phyloP scores from a whole-genome alignment of 169 alveolate genomes.

The Besnoitia besnoiti region DNA sequence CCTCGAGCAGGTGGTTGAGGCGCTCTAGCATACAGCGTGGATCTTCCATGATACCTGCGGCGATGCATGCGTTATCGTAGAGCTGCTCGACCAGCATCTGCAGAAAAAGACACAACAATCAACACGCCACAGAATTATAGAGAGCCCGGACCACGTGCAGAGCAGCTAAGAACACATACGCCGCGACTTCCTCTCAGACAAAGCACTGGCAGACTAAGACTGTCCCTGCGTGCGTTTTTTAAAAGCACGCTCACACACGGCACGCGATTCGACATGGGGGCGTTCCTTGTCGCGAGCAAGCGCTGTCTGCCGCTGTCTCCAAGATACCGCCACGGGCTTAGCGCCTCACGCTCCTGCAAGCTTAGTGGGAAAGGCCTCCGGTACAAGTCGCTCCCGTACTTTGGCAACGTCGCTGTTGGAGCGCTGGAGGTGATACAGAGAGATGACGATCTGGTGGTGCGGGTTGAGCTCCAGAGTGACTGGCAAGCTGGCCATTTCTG shows the following conservation, averaged over 20 bases:
- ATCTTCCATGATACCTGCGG: conserved; percentile 92
- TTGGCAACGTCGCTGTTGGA: conserved; percentile 80
- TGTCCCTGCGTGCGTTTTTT: too few relatives aligned
- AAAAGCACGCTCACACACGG: too few relatives aligned
- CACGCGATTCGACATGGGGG: too few relatives aligned
- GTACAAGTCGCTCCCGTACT: too few relatives aligned
- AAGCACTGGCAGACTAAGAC: background rate
- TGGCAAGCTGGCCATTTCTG: conserved; percentile 77
- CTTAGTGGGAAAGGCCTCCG: too few relatives aligned
- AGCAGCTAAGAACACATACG: background rate
- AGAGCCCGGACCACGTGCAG: too few relatives aligned
- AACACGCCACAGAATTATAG: too few relatives aligned
- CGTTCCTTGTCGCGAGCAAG: too few relatives aligned
- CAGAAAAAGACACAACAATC: background rate
- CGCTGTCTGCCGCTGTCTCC: too few relatives aligned
- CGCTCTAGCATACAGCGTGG: conserved; percentile 87
- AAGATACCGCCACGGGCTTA: too few relatives aligned
- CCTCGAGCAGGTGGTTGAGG: conserved; percentile 80
- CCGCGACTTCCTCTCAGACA: background rate
- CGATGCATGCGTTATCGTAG: conserved; percentile 90
- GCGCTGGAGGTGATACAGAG: conserved; percentile 77
- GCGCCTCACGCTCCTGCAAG: too few relatives aligned
- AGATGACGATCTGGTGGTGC: conserved; percentile 75
- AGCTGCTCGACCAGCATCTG: conserved; percentile 78
- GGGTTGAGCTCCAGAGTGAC: conserved; percentile 87